Conservation (phyloP, 1,284 basidiomycete species). For the Puccinia triticina region DNA sequence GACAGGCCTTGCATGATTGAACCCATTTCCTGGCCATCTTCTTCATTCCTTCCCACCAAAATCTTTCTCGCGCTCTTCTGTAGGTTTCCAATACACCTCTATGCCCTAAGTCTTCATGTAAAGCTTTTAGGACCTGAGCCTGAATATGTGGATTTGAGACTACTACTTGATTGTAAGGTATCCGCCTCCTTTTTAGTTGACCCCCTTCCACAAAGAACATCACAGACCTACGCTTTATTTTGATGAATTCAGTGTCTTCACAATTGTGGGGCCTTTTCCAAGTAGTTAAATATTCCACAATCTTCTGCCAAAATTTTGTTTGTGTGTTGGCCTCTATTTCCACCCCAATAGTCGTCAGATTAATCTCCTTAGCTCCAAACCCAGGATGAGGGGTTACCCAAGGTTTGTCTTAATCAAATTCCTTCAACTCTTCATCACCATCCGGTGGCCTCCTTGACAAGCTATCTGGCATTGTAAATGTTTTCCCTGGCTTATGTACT, state of each 20-base stretch:
- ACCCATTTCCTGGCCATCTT: background rate
- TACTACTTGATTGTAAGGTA: no score
- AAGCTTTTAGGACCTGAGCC: background rate
- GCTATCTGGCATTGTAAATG: no score
- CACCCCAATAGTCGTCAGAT: background rate
- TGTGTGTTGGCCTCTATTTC: no score
- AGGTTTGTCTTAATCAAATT: background rate
- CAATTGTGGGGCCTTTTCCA: background rate
- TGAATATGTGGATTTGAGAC: background rate
- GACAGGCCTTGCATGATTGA: background rate
- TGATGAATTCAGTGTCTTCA: background rate
- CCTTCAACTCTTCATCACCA: background rate
- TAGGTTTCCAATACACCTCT: background rate
- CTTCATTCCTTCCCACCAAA: constrained; percentile 22
- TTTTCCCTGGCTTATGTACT: constrained; percentile 7
- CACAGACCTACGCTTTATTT: no score
- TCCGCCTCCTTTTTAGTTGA: no score
- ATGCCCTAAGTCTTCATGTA: constrained; percentile 21
- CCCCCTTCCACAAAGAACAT: no score
- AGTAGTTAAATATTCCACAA: background rate
- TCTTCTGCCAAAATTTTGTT: constrained; percentile 8
- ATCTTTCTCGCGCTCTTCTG: constrained; percentile 1
- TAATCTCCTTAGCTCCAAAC: constrained; percentile 1
- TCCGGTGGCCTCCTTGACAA: background rate
- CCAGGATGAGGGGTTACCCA: constrained; percentile 3